Evolutionary conservation across 768 basidiomycete species (phyloP).

Genomic region (Tulasnella sp.): DNA sequence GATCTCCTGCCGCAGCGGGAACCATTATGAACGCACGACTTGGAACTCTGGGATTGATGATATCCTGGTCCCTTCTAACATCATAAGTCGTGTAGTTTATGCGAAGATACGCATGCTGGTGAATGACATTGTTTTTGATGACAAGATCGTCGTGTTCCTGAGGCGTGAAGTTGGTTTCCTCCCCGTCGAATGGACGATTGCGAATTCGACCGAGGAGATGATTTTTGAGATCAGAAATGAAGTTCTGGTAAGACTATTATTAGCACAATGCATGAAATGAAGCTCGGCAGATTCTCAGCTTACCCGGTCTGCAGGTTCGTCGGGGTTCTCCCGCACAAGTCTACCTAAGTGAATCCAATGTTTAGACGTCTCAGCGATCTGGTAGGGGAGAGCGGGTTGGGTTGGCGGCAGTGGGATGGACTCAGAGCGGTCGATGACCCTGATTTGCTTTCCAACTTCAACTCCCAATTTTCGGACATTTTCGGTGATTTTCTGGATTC

Average conservation of each 20-base stretch:
- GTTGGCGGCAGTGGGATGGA: background rate
- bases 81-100: slow-evolving; percentile 30
- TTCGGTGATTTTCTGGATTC: background rate
- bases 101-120: background rate
- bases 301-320: background rate
- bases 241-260: background rate
- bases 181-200: slow-evolving; percentile 10
- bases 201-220: background rate
- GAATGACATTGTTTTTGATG: background rate
- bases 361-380: background rate
- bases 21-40: slow-evolving; percentile 6
- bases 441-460: background rate
- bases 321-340: background rate
- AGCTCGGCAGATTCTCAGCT: too few species aligned
- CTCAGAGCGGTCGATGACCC: background rate
- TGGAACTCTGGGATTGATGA: slow-evolving; percentile 17
- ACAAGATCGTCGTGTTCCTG: background rate
- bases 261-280: too few species aligned
- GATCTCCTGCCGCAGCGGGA: background rate
- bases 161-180: background rate
- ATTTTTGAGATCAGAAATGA: background rate
- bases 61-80: slow-evolving; percentile 18
- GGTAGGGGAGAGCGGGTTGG: background rate
- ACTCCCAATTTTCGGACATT: background rate
- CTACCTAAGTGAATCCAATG: background rate